Evolutionary conservation across 2,329 filamentous ascomycete genomes (phyloP).

Genomic region (Aureobasidium pullulans): DNA sequence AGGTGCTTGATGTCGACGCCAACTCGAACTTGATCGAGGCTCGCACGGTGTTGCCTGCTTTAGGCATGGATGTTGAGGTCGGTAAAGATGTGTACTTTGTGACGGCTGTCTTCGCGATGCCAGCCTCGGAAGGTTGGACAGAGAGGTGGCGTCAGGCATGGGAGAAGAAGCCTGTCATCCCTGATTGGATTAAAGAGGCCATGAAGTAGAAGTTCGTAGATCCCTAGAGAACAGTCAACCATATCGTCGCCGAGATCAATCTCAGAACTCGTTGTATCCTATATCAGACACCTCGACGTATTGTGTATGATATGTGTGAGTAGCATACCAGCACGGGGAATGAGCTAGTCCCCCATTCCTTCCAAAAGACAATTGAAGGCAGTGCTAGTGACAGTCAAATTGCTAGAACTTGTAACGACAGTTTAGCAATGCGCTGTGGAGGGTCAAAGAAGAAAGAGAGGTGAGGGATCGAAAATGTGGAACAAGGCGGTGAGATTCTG

Average conservation of each 20-base stretch:
- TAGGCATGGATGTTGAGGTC: conserved; percentile 54
- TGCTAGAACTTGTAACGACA: too few relatives aligned
- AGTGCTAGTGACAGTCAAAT: too few relatives aligned
- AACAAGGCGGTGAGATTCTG: too few relatives aligned
- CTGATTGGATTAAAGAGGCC: background rate
- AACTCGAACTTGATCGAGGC: conserved; percentile 72
- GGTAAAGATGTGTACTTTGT: conserved; percentile 60
- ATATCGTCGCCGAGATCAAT: background rate
- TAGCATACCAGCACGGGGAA: too few relatives aligned
- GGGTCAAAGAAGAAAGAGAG: too few relatives aligned
- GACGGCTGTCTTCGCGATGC: conserved; percentile 64
- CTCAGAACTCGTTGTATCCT: background rate
- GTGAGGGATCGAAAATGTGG: too few relatives aligned
- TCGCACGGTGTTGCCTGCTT: conserved; percentile 62
- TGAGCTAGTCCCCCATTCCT: too few relatives aligned
- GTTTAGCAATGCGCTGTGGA: too few relatives aligned
- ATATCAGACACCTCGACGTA: too few relatives aligned
- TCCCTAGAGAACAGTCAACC: too few relatives aligned
- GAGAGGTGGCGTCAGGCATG: conserved; percentile 47
- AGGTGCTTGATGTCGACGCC: conserved; percentile 66
- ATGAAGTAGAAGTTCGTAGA: background rate
- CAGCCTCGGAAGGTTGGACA: conserved; percentile 47
- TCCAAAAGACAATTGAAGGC: too few relatives aligned
- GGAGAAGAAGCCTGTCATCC: conserved; percentile 25
- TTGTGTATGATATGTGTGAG: too few relatives aligned